Evolutionary conservation across 2,329 filamentous ascomycete species (phyloP).

Genomic region (Aspergillus neoniger): DNA sequence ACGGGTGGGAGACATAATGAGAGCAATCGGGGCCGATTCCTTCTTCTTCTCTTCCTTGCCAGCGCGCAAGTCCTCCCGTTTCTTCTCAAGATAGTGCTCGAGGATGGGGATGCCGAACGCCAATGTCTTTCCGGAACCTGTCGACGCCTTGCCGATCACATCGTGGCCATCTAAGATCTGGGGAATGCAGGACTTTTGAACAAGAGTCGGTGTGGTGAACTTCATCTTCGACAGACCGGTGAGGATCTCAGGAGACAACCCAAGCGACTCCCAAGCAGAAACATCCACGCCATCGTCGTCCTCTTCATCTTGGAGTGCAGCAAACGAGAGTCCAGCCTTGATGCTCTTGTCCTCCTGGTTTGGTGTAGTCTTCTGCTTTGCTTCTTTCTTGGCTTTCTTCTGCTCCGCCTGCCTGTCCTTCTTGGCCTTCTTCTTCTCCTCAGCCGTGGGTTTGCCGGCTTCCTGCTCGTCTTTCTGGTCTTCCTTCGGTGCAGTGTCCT

Average conservation of each 20-base stretch:
- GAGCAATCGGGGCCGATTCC: slow-evolving; percentile 61
- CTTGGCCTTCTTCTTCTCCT: slow-evolving; percentile 30
- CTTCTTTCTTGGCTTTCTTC: slow-evolving; percentile 20
- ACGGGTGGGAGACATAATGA: slow-evolving; percentile 87
- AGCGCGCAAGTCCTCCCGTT: slow-evolving; percentile 23
- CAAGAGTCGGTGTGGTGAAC: slow-evolving; percentile 77
- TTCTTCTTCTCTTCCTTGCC: slow-evolving; percentile 46
- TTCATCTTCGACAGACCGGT: slow-evolving; percentile 75
- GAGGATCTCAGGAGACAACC: slow-evolving; percentile 71
- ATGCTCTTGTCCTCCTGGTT: slow-evolving; percentile 37
- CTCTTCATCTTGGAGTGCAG: slow-evolving; percentile 40
- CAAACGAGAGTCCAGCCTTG: slow-evolving; percentile 39
- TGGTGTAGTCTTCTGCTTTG: slow-evolving; percentile 33
- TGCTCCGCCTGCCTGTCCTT: slow-evolving; percentile 24
- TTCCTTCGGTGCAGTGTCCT: slow-evolving; percentile 14
- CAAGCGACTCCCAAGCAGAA: slow-evolving; percentile 74
- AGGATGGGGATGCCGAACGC: slow-evolving; percentile 93
- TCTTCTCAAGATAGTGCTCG: slow-evolving; percentile 70
- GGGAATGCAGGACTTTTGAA: slow-evolving; percentile 79
- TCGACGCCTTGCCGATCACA: slow-evolving; percentile 93
- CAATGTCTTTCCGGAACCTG: slow-evolving; percentile 93
- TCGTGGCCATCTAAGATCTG: slow-evolving; percentile 81
- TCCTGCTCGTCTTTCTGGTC: slow-evolving; percentile 15
- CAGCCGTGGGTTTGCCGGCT: slow-evolving; percentile 20
- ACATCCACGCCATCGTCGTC: slow-evolving; percentile 67